phyloP scores from a whole-genome alignment of 352 stramenopile species.

The Phytophthora multivora region DNA sequence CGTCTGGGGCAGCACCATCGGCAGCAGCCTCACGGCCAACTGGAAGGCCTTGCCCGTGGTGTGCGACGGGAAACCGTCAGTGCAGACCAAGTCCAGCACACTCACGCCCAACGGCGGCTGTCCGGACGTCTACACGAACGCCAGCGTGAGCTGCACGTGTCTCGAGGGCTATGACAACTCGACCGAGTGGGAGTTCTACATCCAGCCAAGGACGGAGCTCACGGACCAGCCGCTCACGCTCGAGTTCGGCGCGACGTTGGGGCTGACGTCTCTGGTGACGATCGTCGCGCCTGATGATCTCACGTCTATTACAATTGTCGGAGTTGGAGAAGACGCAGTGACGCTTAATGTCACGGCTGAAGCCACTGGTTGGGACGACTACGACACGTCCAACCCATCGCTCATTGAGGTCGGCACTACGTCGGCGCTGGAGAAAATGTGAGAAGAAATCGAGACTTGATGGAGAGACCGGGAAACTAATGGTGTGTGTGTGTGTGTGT shows the following conservation, averaged over 20 bases:
- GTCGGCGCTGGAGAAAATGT: conserved; percentile 44
- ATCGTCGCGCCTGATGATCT: conserved; percentile 47
- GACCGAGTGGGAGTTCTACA: conserved; percentile 52
- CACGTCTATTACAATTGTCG: conserved; percentile 37
- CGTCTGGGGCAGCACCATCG: conserved; percentile 53
- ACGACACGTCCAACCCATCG: conserved; percentile 36
- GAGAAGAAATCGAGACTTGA: conserved; percentile 6
- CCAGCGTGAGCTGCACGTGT: conserved; percentile 62
- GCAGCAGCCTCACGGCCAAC: conserved; percentile 53
- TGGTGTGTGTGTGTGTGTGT: neutral
- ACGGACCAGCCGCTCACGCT: conserved; percentile 40
- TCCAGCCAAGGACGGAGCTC: conserved; percentile 28
- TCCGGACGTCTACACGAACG: conserved; percentile 46
- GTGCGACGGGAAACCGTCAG: conserved; percentile 49
- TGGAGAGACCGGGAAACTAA: neutral
- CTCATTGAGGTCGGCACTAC: conserved; percentile 46
- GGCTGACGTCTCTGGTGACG: conserved; percentile 50
- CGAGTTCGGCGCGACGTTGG: conserved; percentile 39
- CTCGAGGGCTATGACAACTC: conserved; percentile 44
- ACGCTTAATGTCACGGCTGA: conserved; percentile 48
- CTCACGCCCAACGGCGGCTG: conserved; percentile 55
- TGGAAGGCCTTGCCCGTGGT: conserved; percentile 58
- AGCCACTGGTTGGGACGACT: conserved; percentile 46
- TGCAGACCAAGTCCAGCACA: conserved; percentile 49
- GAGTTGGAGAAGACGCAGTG: conserved; percentile 30